Evolutionary conservation across 2,329 filamentous ascomycete species (phyloP), one percentile per base, ranked within the genome.

Genomic region (Penicillium sp.): DNA sequence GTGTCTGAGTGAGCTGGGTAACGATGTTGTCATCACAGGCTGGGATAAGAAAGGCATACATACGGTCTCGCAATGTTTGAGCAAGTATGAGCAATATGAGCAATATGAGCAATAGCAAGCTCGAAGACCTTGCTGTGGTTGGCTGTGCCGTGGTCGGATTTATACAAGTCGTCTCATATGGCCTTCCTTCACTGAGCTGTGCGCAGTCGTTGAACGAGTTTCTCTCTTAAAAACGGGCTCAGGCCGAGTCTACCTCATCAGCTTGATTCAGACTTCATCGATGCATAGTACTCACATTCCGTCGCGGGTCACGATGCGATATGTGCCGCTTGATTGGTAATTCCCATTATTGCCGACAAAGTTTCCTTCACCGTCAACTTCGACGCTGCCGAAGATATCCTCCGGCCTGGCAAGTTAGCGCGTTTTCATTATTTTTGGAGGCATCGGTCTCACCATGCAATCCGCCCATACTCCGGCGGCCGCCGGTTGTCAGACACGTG

Each of bases 331-430:
- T 28, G 77, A 70, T 68, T 86, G 83, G 72, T 84, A 86, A 51
- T 79, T 79, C 11, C 83, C 83, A 62, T 76, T 73, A 0, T 73
- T 77, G 46, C 79, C 81, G 18, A 81, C 78, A 67, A 86, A 84
- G n/a, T 74, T 70, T 1, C 84, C 84, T 18, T 77, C 61, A 0
- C 75, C 76, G 69, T 86, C 83, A 4, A 87, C 80, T 68, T 87
- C 83, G 23, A 87, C 65, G 62, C 83, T 86, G 14, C 84, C 84
- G 65, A 87, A 83, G 50, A 87, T 87, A 69, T 87, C 84, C 66
- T 87, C 84, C 0, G 84, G 83, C 67, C 76, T 77, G 33, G 9
- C n/a, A 50, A 26, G 5, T 56, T 28, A 47, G 30, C 6, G 5
- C 14, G 16, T 11, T 30, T 7, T 28, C 20, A 11, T 18, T 26